phyloP scores from a whole-genome alignment of 176 grass and related monocot genomes.

The Juncus effusus region DNA sequence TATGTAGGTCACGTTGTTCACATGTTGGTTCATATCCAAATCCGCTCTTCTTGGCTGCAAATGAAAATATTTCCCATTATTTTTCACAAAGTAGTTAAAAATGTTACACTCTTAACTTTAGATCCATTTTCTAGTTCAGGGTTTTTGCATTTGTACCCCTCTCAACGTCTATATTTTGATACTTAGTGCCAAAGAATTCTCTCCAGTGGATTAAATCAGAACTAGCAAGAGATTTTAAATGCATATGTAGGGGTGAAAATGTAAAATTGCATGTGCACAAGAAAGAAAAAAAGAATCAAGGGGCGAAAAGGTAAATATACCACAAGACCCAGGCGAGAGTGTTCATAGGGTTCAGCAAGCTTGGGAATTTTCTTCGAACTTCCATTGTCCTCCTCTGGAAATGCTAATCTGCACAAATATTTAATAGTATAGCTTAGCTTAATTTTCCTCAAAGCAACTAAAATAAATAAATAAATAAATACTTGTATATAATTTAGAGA shows the following conservation, averaged over 20 bases:
- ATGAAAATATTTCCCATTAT: too few species aligned
- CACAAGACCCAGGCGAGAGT: constrained; percentile 83
- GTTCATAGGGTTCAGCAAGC: constrained; percentile 68
- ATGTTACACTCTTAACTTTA: too few species aligned
- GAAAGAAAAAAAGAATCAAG: not conserved
- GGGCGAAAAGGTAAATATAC: constrained; percentile 35
- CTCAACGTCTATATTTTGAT: too few species aligned
- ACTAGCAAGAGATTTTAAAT: too few species aligned
- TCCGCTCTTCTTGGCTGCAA: constrained; percentile 93
- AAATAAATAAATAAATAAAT: not conserved
- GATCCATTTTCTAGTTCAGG: too few species aligned
- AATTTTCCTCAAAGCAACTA: too few species aligned
- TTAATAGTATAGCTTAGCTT: constrained; percentile 6
- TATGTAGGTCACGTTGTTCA: constrained; percentile 98
- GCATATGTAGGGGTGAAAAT: not conserved
- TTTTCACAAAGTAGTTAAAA: too few species aligned
- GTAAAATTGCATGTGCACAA: not conserved
- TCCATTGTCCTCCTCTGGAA: constrained; percentile 92
- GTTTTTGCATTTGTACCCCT: too few species aligned
- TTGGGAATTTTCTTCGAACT: constrained; percentile 93
- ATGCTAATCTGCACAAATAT: constrained; percentile 59
- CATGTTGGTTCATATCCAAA: constrained; percentile 99
- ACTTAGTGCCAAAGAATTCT: too few species aligned
- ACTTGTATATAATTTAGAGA: constrained; percentile 7
- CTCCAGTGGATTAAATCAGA: too few species aligned